Conservation (phyloP, 106 monocot genomes). For the Dendrobium catenatum region DNA sequence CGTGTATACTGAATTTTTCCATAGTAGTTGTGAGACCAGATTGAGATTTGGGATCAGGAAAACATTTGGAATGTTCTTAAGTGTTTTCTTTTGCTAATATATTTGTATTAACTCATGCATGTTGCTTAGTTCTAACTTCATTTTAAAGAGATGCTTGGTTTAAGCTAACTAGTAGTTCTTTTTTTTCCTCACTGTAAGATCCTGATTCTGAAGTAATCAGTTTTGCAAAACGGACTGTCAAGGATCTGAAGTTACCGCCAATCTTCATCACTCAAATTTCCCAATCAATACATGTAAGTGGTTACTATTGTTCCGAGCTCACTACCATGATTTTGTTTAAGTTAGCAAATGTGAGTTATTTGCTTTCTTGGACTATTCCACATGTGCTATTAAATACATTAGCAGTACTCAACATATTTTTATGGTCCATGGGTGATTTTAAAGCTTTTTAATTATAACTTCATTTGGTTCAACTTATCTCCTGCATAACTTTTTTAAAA, state of each 20-base stretch:
- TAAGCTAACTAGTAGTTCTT: neutral
- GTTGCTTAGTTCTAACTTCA: neutral
- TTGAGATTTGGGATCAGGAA: neutral
- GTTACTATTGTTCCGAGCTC: neutral
- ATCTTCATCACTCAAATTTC: constrained; percentile 77
- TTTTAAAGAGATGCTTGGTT: neutral
- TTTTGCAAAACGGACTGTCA: constrained; percentile 89
- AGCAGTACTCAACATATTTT: neutral
- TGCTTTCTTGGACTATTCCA: neutral
- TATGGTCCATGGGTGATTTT: neutral
- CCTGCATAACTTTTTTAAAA: neutral
- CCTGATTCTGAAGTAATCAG: constrained; percentile 72
- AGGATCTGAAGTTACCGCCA: constrained; percentile 84
- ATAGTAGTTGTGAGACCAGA: neutral
- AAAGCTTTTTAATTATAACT: neutral
- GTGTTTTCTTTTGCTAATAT: neutral
- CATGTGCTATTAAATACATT: neutral
- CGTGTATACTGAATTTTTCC: neutral
- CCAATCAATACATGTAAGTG: constrained; percentile 71
- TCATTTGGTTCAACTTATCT: neutral
- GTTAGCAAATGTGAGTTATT: neutral
- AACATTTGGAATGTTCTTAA: neutral
- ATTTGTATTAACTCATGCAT: neutral
- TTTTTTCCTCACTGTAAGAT: constrained; percentile 32
- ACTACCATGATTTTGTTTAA: neutral